Evolutionary conservation across 768 basidiomycete species (phyloP), one percentile per base, ranked within the genome.

Genomic region (Cystofilobasidium bisporidii): DNA sequence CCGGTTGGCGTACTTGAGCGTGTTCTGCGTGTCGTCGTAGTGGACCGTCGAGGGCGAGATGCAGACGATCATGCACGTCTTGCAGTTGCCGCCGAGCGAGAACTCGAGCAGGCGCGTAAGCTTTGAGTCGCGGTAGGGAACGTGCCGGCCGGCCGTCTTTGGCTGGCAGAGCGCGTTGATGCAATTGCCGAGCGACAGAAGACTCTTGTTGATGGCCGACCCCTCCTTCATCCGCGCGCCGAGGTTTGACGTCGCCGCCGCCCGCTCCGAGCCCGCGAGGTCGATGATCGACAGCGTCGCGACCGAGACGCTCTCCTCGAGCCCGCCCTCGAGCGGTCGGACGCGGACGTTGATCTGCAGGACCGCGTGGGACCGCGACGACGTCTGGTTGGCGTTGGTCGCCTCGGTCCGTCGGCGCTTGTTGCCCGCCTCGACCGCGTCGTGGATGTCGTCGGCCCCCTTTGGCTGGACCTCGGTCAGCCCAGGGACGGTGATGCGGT

Each of bases 21-120:
- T 98, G 76, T 99, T 99, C 76, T 96, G 91, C 38, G 96, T 98
- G 76, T 99, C 96, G 74, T 98, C 96, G 76, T 97, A 96, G 78
- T 99, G 92, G 43, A 83, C 83, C 43, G 91, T 92, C 6, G 92
- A 91, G 1, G 96, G 96, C 0, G 92, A 92, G 57, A 99, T 82
- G 76, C 96, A 98, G 70, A 98, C 94, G 71, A 97, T 91, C 96
- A 98, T 99, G 75, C 96, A 92, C 0, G 96, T 99, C 79, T 94
- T 91, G 83, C 96, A 99, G 77, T 98, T 98, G 9, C 96, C 96
- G 1, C 94, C 94, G 58, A 98, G 84, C 1, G 94, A 93, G 80
- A 97, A 97, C 78, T 97, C 98, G 75, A 98, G 86, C 55, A 98
- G 79, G 50, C 96, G 88, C 0, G 96, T 99, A 71, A 99, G 87